Evolutionary conservation across 345 rosid genomes (phyloP).

Genomic region (Bruguiera parviflora): DNA sequence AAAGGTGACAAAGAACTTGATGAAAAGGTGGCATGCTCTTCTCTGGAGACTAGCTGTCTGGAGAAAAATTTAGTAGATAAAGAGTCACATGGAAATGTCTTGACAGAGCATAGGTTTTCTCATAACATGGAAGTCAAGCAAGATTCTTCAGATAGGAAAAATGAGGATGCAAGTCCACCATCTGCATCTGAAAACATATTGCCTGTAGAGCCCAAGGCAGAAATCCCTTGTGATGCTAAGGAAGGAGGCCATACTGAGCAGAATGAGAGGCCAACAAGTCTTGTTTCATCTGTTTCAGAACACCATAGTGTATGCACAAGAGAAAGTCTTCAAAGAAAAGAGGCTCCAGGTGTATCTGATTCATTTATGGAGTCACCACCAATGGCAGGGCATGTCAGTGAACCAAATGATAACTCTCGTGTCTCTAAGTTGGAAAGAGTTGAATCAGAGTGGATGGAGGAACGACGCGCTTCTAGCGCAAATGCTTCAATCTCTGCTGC

Average conservation of each 20-base stretch:
- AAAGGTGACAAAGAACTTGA: neutral
- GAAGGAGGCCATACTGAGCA: neutral
- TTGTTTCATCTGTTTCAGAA: conserved; percentile 21
- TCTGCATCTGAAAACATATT: neutral
- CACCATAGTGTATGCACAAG: conserved; percentile 32
- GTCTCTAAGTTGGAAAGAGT: conserved; percentile 43
- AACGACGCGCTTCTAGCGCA: conserved; percentile 25
- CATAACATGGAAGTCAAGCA: neutral
- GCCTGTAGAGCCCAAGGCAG: conserved; percentile 35
- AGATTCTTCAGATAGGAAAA: neutral
- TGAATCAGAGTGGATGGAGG: conserved; percentile 33
- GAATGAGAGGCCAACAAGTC: neutral
- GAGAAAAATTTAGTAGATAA: neutral
- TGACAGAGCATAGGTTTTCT: neutral
- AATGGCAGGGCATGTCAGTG: neutral
- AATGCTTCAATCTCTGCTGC: conserved; percentile 26
- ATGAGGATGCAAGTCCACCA: neutral
- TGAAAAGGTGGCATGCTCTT: neutral
- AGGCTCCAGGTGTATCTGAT: conserved; percentile 1
- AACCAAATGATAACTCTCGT: neutral
- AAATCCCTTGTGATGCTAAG: conserved; percentile 7
- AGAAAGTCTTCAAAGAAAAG: conserved; percentile 11
- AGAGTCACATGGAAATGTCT: neutral
- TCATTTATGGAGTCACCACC: neutral
- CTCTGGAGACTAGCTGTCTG: neutral